These are phyloP conservation scores for Liriodendron chinense DNA, from an alignment of 164 flowering plant genomes.

Conservation along the genomic window DNA sequence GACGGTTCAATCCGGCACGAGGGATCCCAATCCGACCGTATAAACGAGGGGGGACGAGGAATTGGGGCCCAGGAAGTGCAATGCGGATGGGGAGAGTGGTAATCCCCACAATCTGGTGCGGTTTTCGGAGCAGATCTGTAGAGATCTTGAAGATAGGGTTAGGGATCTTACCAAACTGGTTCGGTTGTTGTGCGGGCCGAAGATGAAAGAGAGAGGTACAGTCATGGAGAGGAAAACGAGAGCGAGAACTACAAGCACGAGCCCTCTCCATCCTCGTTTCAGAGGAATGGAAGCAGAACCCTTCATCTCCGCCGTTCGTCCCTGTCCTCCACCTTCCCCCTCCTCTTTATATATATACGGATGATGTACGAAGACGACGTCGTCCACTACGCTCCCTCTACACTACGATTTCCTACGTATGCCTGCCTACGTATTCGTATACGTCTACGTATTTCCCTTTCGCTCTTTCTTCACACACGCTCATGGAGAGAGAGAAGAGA, in stretches of 20 bases:
- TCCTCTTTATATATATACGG: slow-evolving; percentile 8
- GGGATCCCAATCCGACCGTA: neutral
- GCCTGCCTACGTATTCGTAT: neutral
- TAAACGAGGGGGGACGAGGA: neutral
- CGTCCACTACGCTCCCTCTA: neutral
- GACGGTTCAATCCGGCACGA: neutral
- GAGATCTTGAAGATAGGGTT: neutral
- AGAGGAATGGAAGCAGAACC: slow-evolving; percentile 38
- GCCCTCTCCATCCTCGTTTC: slow-evolving; percentile 78
- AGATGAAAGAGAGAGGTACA: slow-evolving; percentile 80
- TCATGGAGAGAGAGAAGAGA: neutral
- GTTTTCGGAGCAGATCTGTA: neutral
- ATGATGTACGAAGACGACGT: neutral
- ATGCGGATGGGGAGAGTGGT: neutral
- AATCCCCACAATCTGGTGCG: neutral
- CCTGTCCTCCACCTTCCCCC: slow-evolving; percentile 7
- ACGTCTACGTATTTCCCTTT: neutral
- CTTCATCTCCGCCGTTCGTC: slow-evolving; percentile 38
- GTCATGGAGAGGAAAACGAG: slow-evolving; percentile 89
- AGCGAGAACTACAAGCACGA: slow-evolving; percentile 59
- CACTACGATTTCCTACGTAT: neutral
- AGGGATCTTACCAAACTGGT: slow-evolving; percentile 31
- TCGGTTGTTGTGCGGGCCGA: slow-evolving; percentile 37
- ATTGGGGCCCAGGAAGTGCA: neutral
- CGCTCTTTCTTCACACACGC: slow-evolving; percentile 5